Evolutionary conservation across 345 rosid species (phyloP).

Genomic region (Populus euphratica): DNA sequence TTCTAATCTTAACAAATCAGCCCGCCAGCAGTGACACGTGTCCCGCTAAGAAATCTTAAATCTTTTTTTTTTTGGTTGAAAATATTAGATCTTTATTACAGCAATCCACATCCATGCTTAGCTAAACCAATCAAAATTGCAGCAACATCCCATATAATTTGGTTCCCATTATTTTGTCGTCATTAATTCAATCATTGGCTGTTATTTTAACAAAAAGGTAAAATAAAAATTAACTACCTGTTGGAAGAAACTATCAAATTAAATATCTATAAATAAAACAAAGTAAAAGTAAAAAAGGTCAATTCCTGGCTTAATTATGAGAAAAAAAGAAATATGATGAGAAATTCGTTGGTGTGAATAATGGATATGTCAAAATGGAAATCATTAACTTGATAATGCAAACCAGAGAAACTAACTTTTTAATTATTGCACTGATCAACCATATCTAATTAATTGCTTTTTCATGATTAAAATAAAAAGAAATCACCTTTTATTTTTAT

Average conservation of each 20-base stretch:
- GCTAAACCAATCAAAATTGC: background rate
- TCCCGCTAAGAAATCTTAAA: background rate
- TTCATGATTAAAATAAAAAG: no score
- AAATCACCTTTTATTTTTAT: no score
- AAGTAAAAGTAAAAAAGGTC: no score
- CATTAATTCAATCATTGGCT: background rate
- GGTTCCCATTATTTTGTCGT: background rate
- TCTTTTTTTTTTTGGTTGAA: background rate
- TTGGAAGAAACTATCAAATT: background rate
- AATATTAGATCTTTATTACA: background rate
- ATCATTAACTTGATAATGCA: no score
- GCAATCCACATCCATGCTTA: background rate
- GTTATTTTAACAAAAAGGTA: no score
- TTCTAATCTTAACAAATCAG: background rate
- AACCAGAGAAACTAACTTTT: no score
- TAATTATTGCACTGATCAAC: background rate
- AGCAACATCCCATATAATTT: background rate
- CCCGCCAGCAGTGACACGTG: background rate
- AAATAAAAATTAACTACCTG: no score
- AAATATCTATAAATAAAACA: background rate
- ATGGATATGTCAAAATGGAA: background rate
- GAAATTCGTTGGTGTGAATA: background rate
- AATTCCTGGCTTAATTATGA: background rate
- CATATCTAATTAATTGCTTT: background rate
- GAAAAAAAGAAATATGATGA: no score